Evolutionary conservation across 106 monocot species (phyloP), one percentile per base, ranked within the genome.

Genomic region (Dioscorea dumetorum): DNA sequence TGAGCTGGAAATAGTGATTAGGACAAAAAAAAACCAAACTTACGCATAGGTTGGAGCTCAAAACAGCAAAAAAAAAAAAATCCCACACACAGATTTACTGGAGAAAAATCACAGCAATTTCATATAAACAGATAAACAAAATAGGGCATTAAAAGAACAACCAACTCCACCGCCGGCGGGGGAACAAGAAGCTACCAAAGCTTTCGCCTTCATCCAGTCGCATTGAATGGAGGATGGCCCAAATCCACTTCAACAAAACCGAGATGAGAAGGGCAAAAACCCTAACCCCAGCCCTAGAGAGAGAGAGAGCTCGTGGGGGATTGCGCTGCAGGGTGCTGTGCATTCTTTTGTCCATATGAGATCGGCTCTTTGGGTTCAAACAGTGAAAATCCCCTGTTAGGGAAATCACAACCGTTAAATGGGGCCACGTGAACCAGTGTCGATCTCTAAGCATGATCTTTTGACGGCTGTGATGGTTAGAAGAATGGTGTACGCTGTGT

Each of bases 111-210:
- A 12, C 61, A 77, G 68, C 57, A 70, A 17, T 77, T 70, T 31
- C 41, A 15, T 68, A 35, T 28, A 28, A 28, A 28, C 3, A 28
- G 28, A 28, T 28, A 64, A 50, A 3, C 66, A 70, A 57, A 48
- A 56, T 5, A 61, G 69, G 21, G 70, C 72, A 69, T 76, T 76
- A 57, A 76, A 34, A 22, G 35, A 53, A 13, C 51, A 85, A 74
- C 41, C 80, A 74, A 85, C 77, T 71, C 70, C 80, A 77, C 81
- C 81, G 72, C 70, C 21, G 41, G 41, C 59, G 64, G 35, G 65
- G 41, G 61, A 52, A 66, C 72, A 59, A 67, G 7, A 53, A 33
- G 8, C 20, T 17, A 62, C 32, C 63, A 53, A 66, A 77, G 34
- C n/a, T 41, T 50, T 63, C 2, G 19, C 4, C 19, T 63, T 71